Percentiles rank a stretch among this genome's conserved stretches.
Conservation (phyloP, 768 basidiomycete species). For the Xerocomus brunneocitrinus region DNA sequence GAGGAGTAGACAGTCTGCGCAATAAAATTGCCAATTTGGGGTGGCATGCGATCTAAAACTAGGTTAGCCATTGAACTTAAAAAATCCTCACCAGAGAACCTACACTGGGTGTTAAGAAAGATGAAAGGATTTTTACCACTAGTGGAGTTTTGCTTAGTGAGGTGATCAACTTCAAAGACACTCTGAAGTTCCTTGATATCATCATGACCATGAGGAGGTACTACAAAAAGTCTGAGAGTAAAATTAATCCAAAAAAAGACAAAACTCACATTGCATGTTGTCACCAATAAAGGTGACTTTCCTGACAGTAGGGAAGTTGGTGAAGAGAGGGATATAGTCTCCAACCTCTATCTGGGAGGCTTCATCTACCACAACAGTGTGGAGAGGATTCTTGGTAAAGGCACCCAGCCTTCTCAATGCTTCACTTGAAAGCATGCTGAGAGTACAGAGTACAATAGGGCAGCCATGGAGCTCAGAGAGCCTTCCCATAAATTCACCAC, state of each 20-base stretch:
- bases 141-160: slow-evolving; percentile 30
- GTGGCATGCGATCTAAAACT: slow-evolving; percentile 73
- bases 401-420: slow-evolving; percentile 13
- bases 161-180: slow-evolving; percentile 71
- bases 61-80: not conserved
- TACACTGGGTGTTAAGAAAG: slow-evolving; percentile 76
- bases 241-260: slow-evolving; percentile 25
- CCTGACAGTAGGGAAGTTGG: slow-evolving; percentile 33
- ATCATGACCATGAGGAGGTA: slow-evolving; percentile 78
- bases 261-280: slow-evolving; percentile 54
- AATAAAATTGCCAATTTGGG: slow-evolving; percentile 70
- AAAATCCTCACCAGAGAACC: slow-evolving; percentile 17
- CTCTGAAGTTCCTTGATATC: slow-evolving; percentile 60
- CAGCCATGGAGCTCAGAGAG: slow-evolving; percentile 35
- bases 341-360: slow-evolving; percentile 63
- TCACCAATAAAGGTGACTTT: slow-evolving; percentile 65
- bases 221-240: slow-evolving; percentile 37
- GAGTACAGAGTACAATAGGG: slow-evolving; percentile 68
- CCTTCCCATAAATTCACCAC: slow-evolving; percentile 33
- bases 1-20: slow-evolving; percentile 61
- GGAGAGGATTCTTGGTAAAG: slow-evolving; percentile 34
- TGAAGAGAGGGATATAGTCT: slow-evolving; percentile 43
- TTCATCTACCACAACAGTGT: slow-evolving; percentile 58
- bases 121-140: slow-evolving; percentile 32
- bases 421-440: slow-evolving; percentile 64